Evolutionary conservation across 225 moss, liverwort and hornwort genomes (phyloP).

Genomic region (Neckera pumila): DNA sequence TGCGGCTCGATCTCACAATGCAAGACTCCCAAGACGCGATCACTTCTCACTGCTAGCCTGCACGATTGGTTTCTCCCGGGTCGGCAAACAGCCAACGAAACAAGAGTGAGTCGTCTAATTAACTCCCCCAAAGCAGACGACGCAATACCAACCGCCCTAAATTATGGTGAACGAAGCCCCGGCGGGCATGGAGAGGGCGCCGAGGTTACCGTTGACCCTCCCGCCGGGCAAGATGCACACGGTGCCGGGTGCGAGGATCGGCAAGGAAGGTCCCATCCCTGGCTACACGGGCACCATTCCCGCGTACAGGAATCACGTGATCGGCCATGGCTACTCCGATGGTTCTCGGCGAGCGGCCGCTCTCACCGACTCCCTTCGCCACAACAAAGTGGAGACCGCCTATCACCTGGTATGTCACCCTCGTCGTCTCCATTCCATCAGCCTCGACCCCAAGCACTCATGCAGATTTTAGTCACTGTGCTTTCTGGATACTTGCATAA

Average conservation of each 20-base stretch:
- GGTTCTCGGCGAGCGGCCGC: conserved; percentile 65
- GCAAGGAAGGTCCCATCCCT: conserved; percentile 71
- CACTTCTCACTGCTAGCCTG: not conserved
- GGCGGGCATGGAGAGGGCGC: conserved; percentile 1
- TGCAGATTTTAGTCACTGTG: not conserved
- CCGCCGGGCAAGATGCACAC: conserved; percentile 26
- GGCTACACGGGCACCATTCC: conserved; percentile 79
- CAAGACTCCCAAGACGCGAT: not conserved
- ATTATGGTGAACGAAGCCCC: conserved; percentile 6
- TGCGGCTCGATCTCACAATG: not conserved
- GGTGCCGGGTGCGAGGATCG: conserved; percentile 33
- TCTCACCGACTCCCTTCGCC: conserved; percentile 64
- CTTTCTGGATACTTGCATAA: not conserved
- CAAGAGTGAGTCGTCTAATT: not conserved
- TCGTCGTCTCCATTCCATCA: not conserved
- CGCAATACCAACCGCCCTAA: too few species aligned
- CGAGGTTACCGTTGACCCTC: conserved; percentile 12
- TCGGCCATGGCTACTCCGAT: conserved; percentile 75
- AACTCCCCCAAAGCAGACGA: not conserved
- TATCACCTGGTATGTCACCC: conserved; percentile 53
- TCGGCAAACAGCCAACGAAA: not conserved
- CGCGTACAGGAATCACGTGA: conserved; percentile 58
- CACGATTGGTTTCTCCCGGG: not conserved
- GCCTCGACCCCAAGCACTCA: not conserved
- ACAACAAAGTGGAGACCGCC: conserved; percentile 37